Base-by-base conservation (phyloP, 768 basidiomycete genomes). In the Hemileccinum rubropunctum region DNA sequence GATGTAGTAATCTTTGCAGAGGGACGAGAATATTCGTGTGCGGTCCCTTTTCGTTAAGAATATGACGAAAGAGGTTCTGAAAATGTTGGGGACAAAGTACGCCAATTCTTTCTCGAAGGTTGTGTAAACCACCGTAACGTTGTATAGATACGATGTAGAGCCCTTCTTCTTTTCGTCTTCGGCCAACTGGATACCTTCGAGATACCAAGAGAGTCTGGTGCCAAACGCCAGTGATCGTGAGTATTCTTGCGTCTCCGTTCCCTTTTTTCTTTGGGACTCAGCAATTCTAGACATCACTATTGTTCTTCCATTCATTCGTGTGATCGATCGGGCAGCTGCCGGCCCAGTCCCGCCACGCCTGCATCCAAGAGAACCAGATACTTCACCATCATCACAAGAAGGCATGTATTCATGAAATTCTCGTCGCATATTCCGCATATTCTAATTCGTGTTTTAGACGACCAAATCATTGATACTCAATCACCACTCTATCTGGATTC, bases 111-210 rank as follows among this genome's bases (percentile, higher is more conserved):
- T 38, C 12, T 33, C 28, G 27, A 11, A 5, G 17, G 14, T 36
- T 17, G 13, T 3, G 3, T 27, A n/a, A 34, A 4, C 40, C 1
- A 4, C 11, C 9, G 21, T 30, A 41, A 39, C 40, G 1, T 27
- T 27, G 38, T 12, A 12, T 18, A 71, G 82, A 59, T 81, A 79
- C 48, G 69, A 70, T 37, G 70, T 84, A 49, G 83, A 84, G 53
- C 83, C 83, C 0, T 83, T 84, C 62, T 84, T 79, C 58, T 84
- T 83, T 60, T 79, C 81, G 0, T 83, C 81, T 1, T 78, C 81
- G 2, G 60, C 81, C 3, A 83, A 80, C 51, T 83, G 82, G 82
- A 86, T 84, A 53, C 84, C 84, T 2, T 80, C 81, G 1, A 76
- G 82, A 47, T 86, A 78, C 45, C 77, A 82, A 53, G 82, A 83